Conservation (phyloP, 2,329 filamentous ascomycete genomes). For the Lithohypha guttulata region DNA sequence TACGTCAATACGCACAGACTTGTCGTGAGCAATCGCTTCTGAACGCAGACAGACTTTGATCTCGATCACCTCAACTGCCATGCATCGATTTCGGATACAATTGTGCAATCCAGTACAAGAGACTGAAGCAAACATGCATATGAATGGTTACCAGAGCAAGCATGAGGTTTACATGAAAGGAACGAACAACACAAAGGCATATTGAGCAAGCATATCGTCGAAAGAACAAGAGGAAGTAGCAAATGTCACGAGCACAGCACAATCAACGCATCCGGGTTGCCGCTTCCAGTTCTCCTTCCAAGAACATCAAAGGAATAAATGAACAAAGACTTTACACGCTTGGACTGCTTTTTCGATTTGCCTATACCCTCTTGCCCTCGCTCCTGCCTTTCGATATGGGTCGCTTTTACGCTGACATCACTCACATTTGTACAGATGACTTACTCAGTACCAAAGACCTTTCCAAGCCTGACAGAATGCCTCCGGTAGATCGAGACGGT, state of each 20-base stretch:
- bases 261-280: constrained; percentile 3
- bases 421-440: not conserved
- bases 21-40: too few species aligned
- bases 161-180: too few species aligned
- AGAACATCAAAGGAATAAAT: not conserved
- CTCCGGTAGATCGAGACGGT: not conserved
- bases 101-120: too few species aligned
- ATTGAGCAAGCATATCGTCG: not conserved
- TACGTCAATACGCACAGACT: too few species aligned
- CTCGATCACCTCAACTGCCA: too few species aligned
- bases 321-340: constrained; percentile 5
- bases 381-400: not conserved
- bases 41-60: too few species aligned
- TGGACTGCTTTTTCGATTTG: not conserved
- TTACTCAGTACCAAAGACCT: not conserved
- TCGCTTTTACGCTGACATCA: not conserved
- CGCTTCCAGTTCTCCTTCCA: not conserved
- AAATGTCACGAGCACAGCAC: not conserved
- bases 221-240: not conserved
- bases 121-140: too few species aligned
- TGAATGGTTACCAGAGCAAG: too few species aligned
- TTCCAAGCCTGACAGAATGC: not conserved
- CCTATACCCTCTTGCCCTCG: not conserved
- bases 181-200: not conserved
- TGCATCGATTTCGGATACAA: too few species aligned